A percentile compares a stretch with the other conserved stretches of the same genome.
These are phyloP conservation scores for Citrullus mucosospermus DNA, from an alignment of 306 rosid genomes.

Conservation along the genomic window DNA sequence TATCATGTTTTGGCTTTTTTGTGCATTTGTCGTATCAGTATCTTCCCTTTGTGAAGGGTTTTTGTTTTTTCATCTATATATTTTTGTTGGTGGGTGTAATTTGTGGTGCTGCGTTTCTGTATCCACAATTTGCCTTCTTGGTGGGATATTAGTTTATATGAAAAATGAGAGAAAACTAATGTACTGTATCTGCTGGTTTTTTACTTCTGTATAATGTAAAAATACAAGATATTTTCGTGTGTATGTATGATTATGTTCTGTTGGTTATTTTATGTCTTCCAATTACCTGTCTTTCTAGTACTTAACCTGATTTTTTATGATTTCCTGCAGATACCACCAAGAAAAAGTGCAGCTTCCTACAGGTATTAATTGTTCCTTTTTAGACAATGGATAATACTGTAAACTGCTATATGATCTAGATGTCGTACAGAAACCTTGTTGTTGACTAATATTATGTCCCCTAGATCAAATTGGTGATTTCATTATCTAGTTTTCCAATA, in stretches of 20 bases:
- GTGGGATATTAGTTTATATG: not conserved
- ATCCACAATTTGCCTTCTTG: not conserved
- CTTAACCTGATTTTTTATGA: conserved; percentile 10
- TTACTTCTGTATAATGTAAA: not conserved
- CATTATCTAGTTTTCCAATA: not conserved
- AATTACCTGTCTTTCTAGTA: not conserved
- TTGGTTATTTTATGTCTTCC: not conserved
- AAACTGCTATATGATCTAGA: not conserved
- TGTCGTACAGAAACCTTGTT: not conserved
- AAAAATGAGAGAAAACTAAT: not conserved
- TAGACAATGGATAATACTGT: not conserved
- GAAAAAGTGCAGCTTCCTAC: conserved; percentile 91
- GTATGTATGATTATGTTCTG: not conserved
- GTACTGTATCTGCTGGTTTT: not conserved
- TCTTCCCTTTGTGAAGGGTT: not conserved
- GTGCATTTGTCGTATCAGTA: not conserved
- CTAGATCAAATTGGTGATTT: not conserved
- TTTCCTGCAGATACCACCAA: conserved; percentile 84
- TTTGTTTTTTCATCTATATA: not conserved
- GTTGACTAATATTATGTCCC: not conserved
- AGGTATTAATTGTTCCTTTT: conserved; percentile 40
- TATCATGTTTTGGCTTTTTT: not conserved
- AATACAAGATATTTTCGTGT: not conserved
- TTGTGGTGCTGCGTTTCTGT: not conserved
- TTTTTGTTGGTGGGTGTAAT: not conserved